Base-by-base conservation (phyloP, 2,329 filamentous ascomycete genomes). In the Pyrenophora seminiperda region DNA sequence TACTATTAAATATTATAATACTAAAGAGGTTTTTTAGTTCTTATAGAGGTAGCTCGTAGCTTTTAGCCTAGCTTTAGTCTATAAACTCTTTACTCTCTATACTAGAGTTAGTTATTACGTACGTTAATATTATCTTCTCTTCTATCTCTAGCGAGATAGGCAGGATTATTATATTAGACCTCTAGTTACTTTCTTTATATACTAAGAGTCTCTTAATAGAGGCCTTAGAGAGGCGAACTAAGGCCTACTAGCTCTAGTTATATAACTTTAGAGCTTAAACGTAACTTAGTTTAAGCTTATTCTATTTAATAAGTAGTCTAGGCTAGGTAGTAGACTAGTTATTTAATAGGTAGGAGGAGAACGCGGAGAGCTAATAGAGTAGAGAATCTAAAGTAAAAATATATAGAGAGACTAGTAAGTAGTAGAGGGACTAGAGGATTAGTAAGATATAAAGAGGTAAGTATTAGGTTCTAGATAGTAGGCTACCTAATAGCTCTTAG, bases 201-300 rank as follows among this genome's bases (percentile, higher is more conserved):
- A n/a, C n/a, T n/a, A n/a, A n/a, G n/a, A n/a, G n/a, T n/a, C n/a
- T n/a, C n/a, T n/a, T 41, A 9, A 19, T 18, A 32, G 27, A 41
- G 9, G 27, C 27, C 15, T 14, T 18, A 32, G 27, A 32, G 17
- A 41, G 27, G 27, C 15, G 11, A 27, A 41, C 17, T 24, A 41
- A 18, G 40, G 4, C 17, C 14, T 18, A 30, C 18, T 13, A 5
- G 13, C n/a, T n/a, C 29, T 33, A 5, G 18, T 33, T 41, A 7
- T 30, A 13, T 19, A 11, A 7, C 11, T 32, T 14, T 5, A 17
- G 40, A 41, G 40, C 29, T 30, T 41, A 11, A 15, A 41, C 18
- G 18, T 18, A 13, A 41, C 40, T 41, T 24, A 41, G 40, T 41
- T 41, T n/a, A 41, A n/a, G 29, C 40, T 41, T 24, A 41, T 18